Base-by-base conservation (phyloP, 192 early-diverging fungal species). In the Backusella tarrabulga region DNA sequence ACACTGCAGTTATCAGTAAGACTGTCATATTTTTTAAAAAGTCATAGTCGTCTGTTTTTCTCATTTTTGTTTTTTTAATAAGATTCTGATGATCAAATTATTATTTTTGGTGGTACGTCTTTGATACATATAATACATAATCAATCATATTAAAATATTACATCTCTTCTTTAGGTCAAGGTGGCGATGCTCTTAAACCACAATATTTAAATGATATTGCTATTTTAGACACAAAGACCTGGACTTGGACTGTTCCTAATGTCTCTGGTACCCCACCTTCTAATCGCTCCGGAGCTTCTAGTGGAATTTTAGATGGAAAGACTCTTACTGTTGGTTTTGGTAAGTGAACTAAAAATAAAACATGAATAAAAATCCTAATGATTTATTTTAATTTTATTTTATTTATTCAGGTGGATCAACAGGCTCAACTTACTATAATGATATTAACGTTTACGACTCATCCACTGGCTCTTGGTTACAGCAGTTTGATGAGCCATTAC, bases 31-130 rank as follows among this genome's bases (percentile, higher is more conserved):
- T 23, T 71, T 68, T 40, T 36, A 35, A 14, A 34, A 3, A 12
- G 38, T 70, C 35, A 46, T 54, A 71, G 15, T 26, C 67, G 7
- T 35, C 34, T 21, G 54, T 38, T 34, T 17, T 52, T 56, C 52
- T 63, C 12, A 19, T 6, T 67, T 60, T 4, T 75, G 0, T 75
- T 41, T 7, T 44, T 60, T 34, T 69, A 12, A 26, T 21, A 42
- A 75, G 78, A 72, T 44, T 66, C 79, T 41, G 54, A 76, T 36
- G 77, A 75, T 40, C 52, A 76, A 35, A 77, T 82, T 36, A 36
- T 75, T 41, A 44, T 82, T 36, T 75, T 82, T 68, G 80, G 80
- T 76, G 80, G 80, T 78, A 78, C 52, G 52, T 63, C 11, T 63
- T 63, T 14, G 56, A 29, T 12, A 2, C 38, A 63, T 34, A 35